phyloP scores from a whole-genome alignment of 805 yeast species.

The Cyberlindnera meyerae region DNA sequence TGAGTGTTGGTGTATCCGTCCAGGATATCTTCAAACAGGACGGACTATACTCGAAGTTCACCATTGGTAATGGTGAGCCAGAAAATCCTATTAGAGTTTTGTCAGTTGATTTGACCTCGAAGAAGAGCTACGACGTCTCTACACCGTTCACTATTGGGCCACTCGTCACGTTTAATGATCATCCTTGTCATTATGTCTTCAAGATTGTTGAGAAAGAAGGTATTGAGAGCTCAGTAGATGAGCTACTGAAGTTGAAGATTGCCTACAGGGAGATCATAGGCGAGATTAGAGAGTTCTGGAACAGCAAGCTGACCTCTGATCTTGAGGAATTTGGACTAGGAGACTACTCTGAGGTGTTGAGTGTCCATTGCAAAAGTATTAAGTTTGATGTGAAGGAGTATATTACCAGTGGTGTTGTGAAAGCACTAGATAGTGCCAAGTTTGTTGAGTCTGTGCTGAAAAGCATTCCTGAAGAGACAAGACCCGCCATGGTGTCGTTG shows the following conservation, averaged over 20 bases:
- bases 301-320: slow-evolving; percentile 12
- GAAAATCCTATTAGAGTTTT: slow-evolving; percentile 50
- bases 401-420: slow-evolving; percentile 1
- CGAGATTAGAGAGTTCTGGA: slow-evolving; percentile 37
- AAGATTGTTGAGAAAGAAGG: slow-evolving; percentile 35
- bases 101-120: slow-evolving; percentile 36
- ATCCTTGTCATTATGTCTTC: slow-evolving; percentile 61
- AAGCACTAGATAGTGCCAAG: background rate
- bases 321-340: slow-evolving; percentile 12
- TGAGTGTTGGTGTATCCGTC: slow-evolving; percentile 68
- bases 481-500: background rate
- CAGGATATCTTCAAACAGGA: slow-evolving; percentile 67
- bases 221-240: slow-evolving; percentile 27
- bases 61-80: slow-evolving; percentile 53
- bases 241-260: slow-evolving; percentile 39
- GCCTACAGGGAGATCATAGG: slow-evolving; percentile 41
- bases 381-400: slow-evolving; percentile 9
- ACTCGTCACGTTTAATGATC: slow-evolving; percentile 60
- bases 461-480: background rate
- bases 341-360: slow-evolving; percentile 22
- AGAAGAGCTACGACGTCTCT: slow-evolving; percentile 29
- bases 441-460: background rate
- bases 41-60: slow-evolving; percentile 59
- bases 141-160: slow-evolving; percentile 28
- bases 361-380: too few species aligned